Evolutionary conservation across 306 rosid genomes (phyloP).

Genomic region (Malus domestica): DNA sequence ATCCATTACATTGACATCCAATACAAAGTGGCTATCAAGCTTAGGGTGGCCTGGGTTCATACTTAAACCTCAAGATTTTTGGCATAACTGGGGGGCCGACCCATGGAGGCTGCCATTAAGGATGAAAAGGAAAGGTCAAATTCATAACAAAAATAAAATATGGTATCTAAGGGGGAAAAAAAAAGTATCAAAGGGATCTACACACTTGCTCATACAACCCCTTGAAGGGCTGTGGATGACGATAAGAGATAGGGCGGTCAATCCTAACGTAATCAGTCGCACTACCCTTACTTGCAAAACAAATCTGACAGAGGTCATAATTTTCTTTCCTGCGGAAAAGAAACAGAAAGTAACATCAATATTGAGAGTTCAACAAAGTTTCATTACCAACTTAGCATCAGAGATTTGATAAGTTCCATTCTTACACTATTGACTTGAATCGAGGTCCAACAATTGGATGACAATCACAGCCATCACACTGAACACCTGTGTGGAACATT

Average conservation of each 20-base stretch:
- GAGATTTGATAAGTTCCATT: conserved; percentile 17
- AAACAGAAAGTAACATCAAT: neutral
- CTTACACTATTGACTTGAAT: conserved; percentile 81
- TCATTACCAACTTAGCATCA: neutral
- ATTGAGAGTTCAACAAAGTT: neutral
- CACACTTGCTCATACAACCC: conserved; percentile 23
- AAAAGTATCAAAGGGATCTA: conserved; percentile 7
- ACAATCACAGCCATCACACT: conserved; percentile 89
- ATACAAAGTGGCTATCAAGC: conserved; percentile 62
- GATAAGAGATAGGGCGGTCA: conserved; percentile 47
- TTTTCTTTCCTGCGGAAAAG: conserved; percentile 55
- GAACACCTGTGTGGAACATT: conserved; percentile 77
- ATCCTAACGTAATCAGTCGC: conserved; percentile 54
- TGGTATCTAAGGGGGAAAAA: neutral
- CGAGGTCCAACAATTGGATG: conserved; percentile 92
- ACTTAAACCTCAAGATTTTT: conserved; percentile 15
- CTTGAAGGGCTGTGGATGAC: conserved; percentile 24
- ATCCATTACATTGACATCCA: conserved; percentile 78
- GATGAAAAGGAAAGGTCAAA: conserved; percentile 1
- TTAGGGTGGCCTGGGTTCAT: conserved; percentile 32
- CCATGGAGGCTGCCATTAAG: conserved; percentile 25
- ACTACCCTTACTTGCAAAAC: conserved; percentile 54
- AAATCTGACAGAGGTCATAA: conserved; percentile 77
- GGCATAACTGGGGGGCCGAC: conserved; percentile 16
- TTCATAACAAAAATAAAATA: neutral